Conservation (phyloP, 305 asterid species). For the Ruellia speciosa region DNA sequence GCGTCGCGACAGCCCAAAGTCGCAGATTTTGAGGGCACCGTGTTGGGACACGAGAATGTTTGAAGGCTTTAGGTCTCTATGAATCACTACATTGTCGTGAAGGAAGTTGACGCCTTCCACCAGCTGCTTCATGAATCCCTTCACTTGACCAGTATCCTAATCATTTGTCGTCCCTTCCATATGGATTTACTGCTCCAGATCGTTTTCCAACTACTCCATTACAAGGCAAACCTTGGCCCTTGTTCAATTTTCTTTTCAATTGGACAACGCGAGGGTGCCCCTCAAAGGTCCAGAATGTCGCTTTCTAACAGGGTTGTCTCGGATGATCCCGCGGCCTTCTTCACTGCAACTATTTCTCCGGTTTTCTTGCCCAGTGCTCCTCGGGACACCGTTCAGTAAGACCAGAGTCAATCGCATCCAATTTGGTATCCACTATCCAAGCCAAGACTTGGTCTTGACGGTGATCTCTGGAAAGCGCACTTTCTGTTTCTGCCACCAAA, state of each 20-base stretch:
- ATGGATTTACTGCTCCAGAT: not conserved
- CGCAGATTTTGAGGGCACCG: slow-evolving; percentile 1
- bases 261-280: not conserved
- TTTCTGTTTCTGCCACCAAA: too few species aligned
- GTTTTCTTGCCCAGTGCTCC: not conserved
- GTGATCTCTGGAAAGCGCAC: too few species aligned
- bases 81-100: not conserved
- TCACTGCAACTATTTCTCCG: not conserved
- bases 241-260: too few species aligned
- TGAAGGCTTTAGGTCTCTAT: not conserved
- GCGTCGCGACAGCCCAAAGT: not conserved
- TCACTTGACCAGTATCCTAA: not conserved
- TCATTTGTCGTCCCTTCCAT: not conserved
- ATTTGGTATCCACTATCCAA: too few species aligned
- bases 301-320: not conserved
- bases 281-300: not conserved
- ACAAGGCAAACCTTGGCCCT: not conserved
- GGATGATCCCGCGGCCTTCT: not conserved
- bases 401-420: too few species aligned
- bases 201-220: not conserved
- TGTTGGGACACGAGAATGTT: not conserved
- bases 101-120: not conserved
- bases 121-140: not conserved
- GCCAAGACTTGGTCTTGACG: too few species aligned
- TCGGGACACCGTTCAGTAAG: too few species aligned